Conservation (phyloP, 306 rosid species). For the Sphenostylis stenocarpa region DNA sequence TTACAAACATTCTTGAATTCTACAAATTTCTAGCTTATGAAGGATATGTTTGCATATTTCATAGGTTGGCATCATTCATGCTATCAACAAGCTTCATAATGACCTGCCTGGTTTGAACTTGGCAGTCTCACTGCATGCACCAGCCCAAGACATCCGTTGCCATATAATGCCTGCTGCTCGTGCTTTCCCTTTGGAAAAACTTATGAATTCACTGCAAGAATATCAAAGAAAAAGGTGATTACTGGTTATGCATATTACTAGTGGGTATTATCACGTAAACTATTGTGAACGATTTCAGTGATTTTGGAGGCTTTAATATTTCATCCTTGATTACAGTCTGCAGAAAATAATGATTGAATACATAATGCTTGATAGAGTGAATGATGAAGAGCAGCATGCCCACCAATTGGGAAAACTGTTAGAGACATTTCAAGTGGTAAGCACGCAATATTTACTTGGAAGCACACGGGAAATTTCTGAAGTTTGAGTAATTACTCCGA, state of each 20-base stretch:
- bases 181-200: conserved; percentile 88
- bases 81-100: conserved; percentile 81
- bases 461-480: background rate
- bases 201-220: conserved; percentile 77
- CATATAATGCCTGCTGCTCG: conserved; percentile 99
- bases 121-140: conserved; percentile 96
- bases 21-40: conserved; percentile 25
- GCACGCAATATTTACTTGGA: conserved; percentile 26
- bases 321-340: conserved; percentile 50
- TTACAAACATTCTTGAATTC: conserved; percentile 15
- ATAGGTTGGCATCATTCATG: conserved; percentile 92
- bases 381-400: conserved; percentile 89
- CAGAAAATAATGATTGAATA: conserved; percentile 94
- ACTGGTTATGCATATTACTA: background rate
- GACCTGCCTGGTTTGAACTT: conserved; percentile 95
- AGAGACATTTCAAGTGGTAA: conserved; percentile 87
- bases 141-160: conserved; percentile 89
- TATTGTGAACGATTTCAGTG: background rate
- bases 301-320: conserved; percentile 11
- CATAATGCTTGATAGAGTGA: conserved; percentile 96
- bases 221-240: conserved; percentile 75
- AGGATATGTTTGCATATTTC: conserved; percentile 25
- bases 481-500: background rate
- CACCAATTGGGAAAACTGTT: conserved; percentile 85
- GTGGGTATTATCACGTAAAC: background rate